Base-by-base conservation (phyloP, 352 stramenopile species). In the Globisporangium canariense region DNA sequence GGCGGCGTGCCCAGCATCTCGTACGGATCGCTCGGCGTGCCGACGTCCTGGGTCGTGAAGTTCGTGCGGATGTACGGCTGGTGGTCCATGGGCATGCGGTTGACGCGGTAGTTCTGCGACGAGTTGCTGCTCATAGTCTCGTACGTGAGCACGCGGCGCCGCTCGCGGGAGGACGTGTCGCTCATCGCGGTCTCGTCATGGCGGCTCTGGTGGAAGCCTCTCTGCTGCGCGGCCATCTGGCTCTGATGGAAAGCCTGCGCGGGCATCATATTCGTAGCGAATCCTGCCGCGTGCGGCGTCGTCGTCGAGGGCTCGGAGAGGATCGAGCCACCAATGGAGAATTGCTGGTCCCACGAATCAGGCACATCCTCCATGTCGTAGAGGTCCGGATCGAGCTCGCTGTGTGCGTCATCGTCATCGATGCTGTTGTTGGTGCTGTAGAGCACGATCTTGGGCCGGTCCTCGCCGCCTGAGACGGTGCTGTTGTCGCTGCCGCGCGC, bases 321-420 rank as follows among this genome's bases (percentile, higher is more conserved):
- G 25, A 74, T 67, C 28, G 68, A 71, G 18, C 53, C 63, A 3
- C 28, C 56, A 40, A 68, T 68, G 16, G 63, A 68, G 56, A 64
- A 64, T 25, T 60, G 63, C 36, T 68, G 54, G 55, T 67, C 41
- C 51, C 54, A 65, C 59, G 58, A 59, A 36, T 72, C 73, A 0
- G 66, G 49, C 0, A 69, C 59, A 9, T 86, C 76, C 25, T 91
- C 78, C 18, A 65, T 78, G 51, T 91, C 78, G 67, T 89, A 89
- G 3, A 87, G 64, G 58, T 83, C 79, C 22, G 87, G 60, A 46
- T 89, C 79, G 32, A 89, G 72, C 55, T 91, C 80, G 46, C 78
- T 86, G 56, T 83, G 67, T 1, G 62, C 60, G 55, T 80, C 78
- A 58, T 68, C 67, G 43, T 81, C 70, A 45, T 73, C 64, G 43